Evolutionary conservation across 495 filamentous ascomycete genomes (phyloP).

Genomic region (Melanomma pulvis-pyrius): DNA sequence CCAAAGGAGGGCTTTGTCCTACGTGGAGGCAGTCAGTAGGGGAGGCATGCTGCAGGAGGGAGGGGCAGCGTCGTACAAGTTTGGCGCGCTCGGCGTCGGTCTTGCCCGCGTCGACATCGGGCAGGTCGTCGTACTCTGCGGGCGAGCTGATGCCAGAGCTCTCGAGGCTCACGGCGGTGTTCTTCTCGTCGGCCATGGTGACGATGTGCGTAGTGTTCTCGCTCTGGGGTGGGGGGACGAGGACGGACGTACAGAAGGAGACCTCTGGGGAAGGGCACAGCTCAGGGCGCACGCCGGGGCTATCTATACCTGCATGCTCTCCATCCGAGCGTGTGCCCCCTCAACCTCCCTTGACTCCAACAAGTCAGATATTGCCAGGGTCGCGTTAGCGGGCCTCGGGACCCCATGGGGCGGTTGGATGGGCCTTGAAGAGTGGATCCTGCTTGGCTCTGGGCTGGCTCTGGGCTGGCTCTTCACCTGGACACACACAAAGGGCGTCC

Average conservation of each 20-base stretch:
- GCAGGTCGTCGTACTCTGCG: constrained; percentile 42
- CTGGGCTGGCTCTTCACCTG: not conserved
- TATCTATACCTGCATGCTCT: constrained; percentile 28
- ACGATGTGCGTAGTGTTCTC: not conserved
- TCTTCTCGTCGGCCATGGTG: constrained; percentile 26
- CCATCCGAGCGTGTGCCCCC: not conserved
- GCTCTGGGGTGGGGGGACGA: not conserved
- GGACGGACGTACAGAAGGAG: not conserved
- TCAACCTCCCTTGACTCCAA: not conserved
- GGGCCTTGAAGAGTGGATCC: constrained; percentile 16
- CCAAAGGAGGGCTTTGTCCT: constrained; percentile 57
- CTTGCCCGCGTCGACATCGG: constrained; percentile 71
- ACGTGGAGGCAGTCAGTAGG: constrained; percentile 1
- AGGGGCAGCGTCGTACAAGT: constrained; percentile 57
- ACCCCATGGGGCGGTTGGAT: constrained; percentile 37
- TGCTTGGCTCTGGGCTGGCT: too few species aligned
- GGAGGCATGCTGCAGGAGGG: not conserved
- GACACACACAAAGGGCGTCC: too few species aligned
- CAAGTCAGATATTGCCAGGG: constrained; percentile 21
- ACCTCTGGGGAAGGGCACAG: not conserved
- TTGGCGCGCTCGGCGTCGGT: constrained; percentile 65
- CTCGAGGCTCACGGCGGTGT: constrained; percentile 18
- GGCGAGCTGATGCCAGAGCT: constrained; percentile 15
- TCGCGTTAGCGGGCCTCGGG: constrained; percentile 18
- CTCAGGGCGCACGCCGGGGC: constrained; percentile 3